Percentiles rank a stretch among this genome's conserved stretches.
Conservation (phyloP, 495 filamentous ascomycete species). For the Zalerion maritima region DNA sequence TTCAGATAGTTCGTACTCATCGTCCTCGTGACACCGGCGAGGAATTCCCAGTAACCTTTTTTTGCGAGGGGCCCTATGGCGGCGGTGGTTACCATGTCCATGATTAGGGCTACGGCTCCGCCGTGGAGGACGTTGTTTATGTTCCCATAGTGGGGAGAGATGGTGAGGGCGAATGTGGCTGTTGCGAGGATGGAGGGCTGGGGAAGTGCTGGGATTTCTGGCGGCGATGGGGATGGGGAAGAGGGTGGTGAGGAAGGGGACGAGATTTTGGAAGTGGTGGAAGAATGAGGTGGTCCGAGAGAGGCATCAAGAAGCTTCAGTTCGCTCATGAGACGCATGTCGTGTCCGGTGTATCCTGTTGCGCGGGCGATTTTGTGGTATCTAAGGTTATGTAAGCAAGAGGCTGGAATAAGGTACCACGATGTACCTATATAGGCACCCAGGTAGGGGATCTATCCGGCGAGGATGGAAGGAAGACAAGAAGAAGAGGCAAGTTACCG, state of each 20-base stretch:
- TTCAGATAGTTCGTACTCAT: slow-evolving; percentile 26
- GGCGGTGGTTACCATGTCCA: slow-evolving; percentile 31
- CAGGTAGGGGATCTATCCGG: no score
- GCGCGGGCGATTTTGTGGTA: slow-evolving; percentile 9
- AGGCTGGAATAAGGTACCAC: neutral
- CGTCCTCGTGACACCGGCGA: slow-evolving; percentile 27
- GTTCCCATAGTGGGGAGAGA: slow-evolving; percentile 10
- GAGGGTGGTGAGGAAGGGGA: neutral
- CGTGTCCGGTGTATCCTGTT: slow-evolving; percentile 13
- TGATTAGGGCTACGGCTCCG: slow-evolving; percentile 29
- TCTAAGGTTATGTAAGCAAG: slow-evolving; percentile 2
- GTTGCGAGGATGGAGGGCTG: slow-evolving; percentile 10
- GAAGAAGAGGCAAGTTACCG: slow-evolving; percentile 10
- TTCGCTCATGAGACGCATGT: slow-evolving; percentile 21
- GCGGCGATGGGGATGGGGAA: no score
- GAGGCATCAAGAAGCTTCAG: slow-evolving; percentile 20
- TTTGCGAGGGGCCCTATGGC: slow-evolving; percentile 24
- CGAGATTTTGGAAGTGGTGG: neutral
- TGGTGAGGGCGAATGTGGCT: slow-evolving; percentile 6
- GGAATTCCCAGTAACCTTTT: slow-evolving; percentile 31
- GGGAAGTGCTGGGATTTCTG: no score
- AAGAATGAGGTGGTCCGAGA: neutral
- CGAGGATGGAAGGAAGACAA: no score
- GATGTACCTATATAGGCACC: no score
- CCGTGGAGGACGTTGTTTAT: slow-evolving; percentile 25